Percentiles rank a stretch among this genome's conserved stretches.
Evolutionary conservation across 1,284 basidiomycete species (phyloP).

Genomic region (Fomitopsis palustris): DNA sequence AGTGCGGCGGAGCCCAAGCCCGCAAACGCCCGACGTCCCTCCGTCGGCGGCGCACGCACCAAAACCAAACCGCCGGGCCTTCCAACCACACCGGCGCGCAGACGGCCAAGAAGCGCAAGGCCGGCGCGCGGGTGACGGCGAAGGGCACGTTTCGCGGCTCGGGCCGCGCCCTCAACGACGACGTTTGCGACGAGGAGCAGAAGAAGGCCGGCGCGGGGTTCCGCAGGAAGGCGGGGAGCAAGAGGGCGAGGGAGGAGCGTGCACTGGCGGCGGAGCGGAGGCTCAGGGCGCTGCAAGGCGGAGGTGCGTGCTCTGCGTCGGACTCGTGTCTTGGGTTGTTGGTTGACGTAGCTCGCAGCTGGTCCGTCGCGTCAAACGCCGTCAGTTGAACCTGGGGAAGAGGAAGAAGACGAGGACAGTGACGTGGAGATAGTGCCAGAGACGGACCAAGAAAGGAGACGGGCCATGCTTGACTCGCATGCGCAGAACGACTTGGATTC

Average conservation of each 20-base stretch:
- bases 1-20: conserved; percentile 81
- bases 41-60: conserved; percentile 39
- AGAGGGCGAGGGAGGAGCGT: conserved; percentile 71
- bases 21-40: conserved; percentile 48
- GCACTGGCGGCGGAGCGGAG: conserved; percentile 69
- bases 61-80: conserved; percentile 38
- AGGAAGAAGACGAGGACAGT: conserved; percentile 19
- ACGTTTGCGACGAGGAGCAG: conserved; percentile 34
- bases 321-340: neutral
- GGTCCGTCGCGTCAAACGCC: conserved; percentile 14
- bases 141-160: conserved; percentile 55
- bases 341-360: conserved; percentile 5
- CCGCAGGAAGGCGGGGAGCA: conserved; percentile 67
- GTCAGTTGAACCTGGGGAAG: conserved; percentile 17
- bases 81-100: conserved; percentile 56
- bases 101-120: conserved; percentile 62
- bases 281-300: conserved; percentile 40
- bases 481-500: conserved; percentile 33
- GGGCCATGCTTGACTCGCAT: conserved; percentile 42
- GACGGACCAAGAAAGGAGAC: conserved; percentile 54
- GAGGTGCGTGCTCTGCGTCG: conserved; percentile 20
- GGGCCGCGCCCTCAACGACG: conserved; percentile 50
- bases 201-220: conserved; percentile 53
- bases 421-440: conserved; percentile 40
- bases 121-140: conserved; percentile 60